Conservation (phyloP, 768 basidiomycete genomes). For the Boletus reticulatus region DNA sequence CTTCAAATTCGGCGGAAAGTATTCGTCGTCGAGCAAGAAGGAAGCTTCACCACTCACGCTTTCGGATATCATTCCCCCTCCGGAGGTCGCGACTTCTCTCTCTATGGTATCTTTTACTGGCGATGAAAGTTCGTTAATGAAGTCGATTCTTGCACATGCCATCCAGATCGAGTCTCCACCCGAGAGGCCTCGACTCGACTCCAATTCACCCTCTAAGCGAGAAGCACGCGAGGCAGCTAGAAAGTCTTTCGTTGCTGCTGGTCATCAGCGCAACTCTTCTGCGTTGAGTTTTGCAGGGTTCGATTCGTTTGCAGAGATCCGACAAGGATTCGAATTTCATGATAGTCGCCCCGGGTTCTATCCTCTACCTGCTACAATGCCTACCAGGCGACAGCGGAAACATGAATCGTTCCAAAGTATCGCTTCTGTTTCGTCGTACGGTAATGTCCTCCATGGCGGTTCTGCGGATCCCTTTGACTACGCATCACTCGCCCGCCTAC, state of each 20-base stretch:
- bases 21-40: constrained; percentile 14
- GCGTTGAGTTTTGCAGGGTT: constrained; percentile 68
- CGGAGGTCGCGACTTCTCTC: constrained; percentile 46
- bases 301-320: constrained; percentile 75
- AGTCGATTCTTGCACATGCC: constrained; percentile 54
- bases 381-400: constrained; percentile 39
- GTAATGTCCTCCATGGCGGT: constrained; percentile 62
- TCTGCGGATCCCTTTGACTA: constrained; percentile 74
- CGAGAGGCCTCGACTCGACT: constrained; percentile 38
- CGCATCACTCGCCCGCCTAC: constrained; percentile 35
- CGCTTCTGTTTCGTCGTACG: constrained; percentile 78
- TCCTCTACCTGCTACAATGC: constrained; percentile 44
- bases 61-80: constrained; percentile 74
- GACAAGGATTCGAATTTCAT: constrained; percentile 74
- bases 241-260: constrained; percentile 11
- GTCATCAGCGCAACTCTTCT: constrained; percentile 42
- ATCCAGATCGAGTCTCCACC: constrained; percentile 35
- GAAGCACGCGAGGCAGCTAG: constrained; percentile 22
- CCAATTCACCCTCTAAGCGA: constrained; percentile 43
- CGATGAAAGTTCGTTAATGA: constrained; percentile 52
- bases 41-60: constrained; percentile 44
- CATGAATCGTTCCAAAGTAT: constrained; percentile 70
- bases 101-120: constrained; percentile 44
- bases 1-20: constrained; percentile 71
- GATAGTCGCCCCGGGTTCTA: constrained; percentile 64